Base-by-base conservation (phyloP, 2,329 filamentous ascomycete species). In the Cladosporium halotolerans region DNA sequence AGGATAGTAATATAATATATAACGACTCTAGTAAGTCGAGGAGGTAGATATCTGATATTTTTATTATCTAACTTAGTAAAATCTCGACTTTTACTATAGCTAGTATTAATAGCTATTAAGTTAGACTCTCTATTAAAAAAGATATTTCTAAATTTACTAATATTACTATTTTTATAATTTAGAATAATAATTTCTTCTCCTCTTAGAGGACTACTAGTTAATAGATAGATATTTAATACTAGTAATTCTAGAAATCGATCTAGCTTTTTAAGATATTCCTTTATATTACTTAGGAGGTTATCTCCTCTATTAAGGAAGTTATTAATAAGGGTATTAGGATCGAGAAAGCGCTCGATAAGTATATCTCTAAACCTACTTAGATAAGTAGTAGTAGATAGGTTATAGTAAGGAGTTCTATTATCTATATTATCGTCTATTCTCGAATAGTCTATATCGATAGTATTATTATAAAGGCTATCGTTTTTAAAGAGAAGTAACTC, bases 21-120 rank as follows among this genome's bases (percentile, higher is more conserved):
- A 18, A 31, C 14, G 9, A 42, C 19, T 33, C 11, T 50, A 40
- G 13, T 41, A 41, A 50, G 47, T 50, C 36, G 8, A 41, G n/a
- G 28, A 28, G 36, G 47, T 50, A 50, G 28, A 19, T 14, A 50
- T 42, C 47, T 50, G 14, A 50, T 50, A 50, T 50, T 50, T 18
- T 28, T 13, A 11, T 42, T 42, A 51, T 32, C 43, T 7, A 40
- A 8, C 8, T 6, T 19, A 51, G 3, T 23, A 16, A 43, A 13
- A 31, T 42, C 47, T 38, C 16, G 8, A 28, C 28, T 33, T 41
- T 50, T 50, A 50, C 18, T 41, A 19, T 31, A 50, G 18, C n/a
- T 50, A 50, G 47, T 50, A 50, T 50, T 42, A 9, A 45, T 28
- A 32, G 43, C 43, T 45, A 45, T 11, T 5, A 45, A 16, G 9